These are phyloP conservation scores for Chlorociboria aeruginascens DNA, from an alignment of 495 filamentous ascomycete species.

Conservation along the genomic window DNA sequence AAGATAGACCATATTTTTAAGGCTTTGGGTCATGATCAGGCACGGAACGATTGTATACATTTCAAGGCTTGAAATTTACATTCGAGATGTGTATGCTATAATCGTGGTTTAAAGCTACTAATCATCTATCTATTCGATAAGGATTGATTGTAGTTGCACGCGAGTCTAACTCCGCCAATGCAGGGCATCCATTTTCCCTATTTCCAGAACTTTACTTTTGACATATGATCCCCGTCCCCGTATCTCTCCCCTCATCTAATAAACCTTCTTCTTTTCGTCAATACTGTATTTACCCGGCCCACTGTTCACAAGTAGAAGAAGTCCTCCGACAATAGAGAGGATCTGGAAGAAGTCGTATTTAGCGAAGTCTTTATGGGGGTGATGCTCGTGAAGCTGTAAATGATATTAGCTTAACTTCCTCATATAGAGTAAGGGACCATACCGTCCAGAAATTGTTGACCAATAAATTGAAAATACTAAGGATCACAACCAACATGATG, in stretches of 20 bases:
- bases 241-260: constrained; percentile 33
- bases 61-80: background rate
- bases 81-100: constrained; percentile 1
- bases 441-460: constrained; percentile 99
- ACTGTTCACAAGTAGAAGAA: constrained; percentile 94
- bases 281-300: constrained; percentile 94
- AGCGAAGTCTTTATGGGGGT: constrained; percentile 98
- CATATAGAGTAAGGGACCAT: constrained; percentile 27
- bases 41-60: too few species aligned
- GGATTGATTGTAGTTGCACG: constrained; percentile 2
- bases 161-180: constrained; percentile 15
- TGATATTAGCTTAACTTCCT: constrained; percentile 10
- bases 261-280: constrained; percentile 99
- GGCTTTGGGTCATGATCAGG: too few species aligned
- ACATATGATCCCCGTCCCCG: background rate
- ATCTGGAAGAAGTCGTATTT: constrained; percentile 99
- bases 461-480: constrained; percentile 90
- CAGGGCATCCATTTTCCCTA: constrained; percentile 9
- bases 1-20: too few species aligned
- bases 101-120: background rate
- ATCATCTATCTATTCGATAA: constrained; percentile 1
- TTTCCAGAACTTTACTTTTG: constrained; percentile 7
- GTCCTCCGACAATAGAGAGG: constrained; percentile 92
- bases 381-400: constrained; percentile 82
- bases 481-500: constrained; percentile 80